Conservation (phyloP, 768 basidiomycete species). For the Russula sp. region DNA sequence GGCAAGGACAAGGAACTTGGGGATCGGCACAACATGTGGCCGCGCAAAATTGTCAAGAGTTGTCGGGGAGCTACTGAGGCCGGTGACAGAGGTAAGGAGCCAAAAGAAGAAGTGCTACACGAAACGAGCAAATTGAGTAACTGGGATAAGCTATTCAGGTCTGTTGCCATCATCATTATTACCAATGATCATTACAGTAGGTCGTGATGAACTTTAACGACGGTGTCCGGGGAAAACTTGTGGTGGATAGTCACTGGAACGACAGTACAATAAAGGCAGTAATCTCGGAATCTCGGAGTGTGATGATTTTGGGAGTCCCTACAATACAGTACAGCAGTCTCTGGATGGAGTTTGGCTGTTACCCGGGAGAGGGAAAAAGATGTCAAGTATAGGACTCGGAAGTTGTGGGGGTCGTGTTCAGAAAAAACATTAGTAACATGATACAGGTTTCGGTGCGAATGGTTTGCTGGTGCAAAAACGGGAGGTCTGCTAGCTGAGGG, state of each 20-base stretch:
- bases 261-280: no score
- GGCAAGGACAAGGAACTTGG: slow-evolving; percentile 6
- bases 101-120: slow-evolving; percentile 3
- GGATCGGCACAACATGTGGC: slow-evolving; percentile 2
- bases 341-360: not conserved
- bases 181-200: slow-evolving; percentile 10
- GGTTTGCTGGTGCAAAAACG: not conserved
- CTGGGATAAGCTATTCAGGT: slow-evolving; percentile 13
- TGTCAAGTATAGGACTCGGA: not conserved
- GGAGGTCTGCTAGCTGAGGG: not conserved
- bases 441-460: not conserved
- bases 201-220: slow-evolving; percentile 10
- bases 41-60: slow-evolving; percentile 6
- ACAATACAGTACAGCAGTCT: no score
- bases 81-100: not conserved
- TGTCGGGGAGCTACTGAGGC: not conserved
- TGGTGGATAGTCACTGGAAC: no score
- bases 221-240: not conserved
- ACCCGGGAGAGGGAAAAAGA: not conserved
- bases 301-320: no score
- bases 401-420: not conserved
- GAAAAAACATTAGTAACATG: not conserved
- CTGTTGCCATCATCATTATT: slow-evolving; percentile 3
- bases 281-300: no score
- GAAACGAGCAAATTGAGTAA: not conserved